Evolutionary conservation across 371 early-diverging fungal species (phyloP).

Genomic region (Sporodiniella umbellata): DNA sequence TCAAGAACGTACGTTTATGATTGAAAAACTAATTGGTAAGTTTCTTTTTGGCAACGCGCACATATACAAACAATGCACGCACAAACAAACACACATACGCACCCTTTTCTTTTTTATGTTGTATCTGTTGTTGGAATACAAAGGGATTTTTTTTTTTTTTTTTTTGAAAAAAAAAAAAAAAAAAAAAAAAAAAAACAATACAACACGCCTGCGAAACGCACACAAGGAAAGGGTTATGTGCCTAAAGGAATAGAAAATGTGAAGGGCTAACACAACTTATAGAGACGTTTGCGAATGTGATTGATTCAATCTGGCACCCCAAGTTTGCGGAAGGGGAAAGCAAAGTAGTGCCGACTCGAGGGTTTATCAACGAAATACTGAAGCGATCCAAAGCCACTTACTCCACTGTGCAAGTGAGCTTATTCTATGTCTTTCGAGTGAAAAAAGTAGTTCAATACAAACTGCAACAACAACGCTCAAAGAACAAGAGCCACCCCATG

Average conservation of each 20-base stretch:
- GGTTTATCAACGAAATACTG: slow-evolving; percentile 68
- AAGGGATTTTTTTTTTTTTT: too few relatives aligned
- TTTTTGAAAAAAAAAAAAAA: too few relatives aligned
- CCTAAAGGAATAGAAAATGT: too few relatives aligned
- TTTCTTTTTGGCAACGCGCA: neutral
- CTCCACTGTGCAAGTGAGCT: slow-evolving; percentile 70
- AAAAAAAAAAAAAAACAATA: too few relatives aligned
- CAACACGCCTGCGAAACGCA: too few relatives aligned
- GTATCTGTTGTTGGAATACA: too few relatives aligned
- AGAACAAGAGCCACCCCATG: neutral
- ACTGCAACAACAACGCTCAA: slow-evolving; percentile 13
- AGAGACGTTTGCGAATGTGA: slow-evolving; percentile 28
- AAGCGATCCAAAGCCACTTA: slow-evolving; percentile 72
- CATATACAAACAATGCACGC: neutral
- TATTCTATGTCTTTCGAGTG: slow-evolving; percentile 61
- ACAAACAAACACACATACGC: too few relatives aligned
- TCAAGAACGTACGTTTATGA: slow-evolving; percentile 35
- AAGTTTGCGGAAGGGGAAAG: slow-evolving; percentile 26
- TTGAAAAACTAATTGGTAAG: slow-evolving; percentile 38
- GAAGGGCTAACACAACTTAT: neutral
- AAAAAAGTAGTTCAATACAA: slow-evolving; percentile 36
- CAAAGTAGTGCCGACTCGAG: slow-evolving; percentile 46
- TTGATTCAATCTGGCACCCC: slow-evolving; percentile 47
- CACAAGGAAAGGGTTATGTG: too few relatives aligned
- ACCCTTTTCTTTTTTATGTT: too few relatives aligned